A percentile compares a stretch with the other conserved stretches of the same genome.
These are phyloP conservation scores for Crotalaria pallida DNA, from an alignment of 306 rosid genomes.

Conservation along the genomic window DNA sequence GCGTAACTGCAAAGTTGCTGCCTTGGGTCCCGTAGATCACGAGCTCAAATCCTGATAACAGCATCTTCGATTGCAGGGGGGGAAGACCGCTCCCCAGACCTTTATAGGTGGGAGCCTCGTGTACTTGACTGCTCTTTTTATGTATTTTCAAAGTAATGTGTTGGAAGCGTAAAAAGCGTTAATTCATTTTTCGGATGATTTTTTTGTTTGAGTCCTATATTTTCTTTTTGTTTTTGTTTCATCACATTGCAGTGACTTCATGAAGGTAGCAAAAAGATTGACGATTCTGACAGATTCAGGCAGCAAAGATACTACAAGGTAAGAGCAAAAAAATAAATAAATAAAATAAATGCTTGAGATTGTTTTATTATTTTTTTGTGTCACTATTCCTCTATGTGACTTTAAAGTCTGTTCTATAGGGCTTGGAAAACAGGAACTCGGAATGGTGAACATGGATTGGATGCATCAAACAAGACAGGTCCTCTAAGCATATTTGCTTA, in stretches of 20 bases:
- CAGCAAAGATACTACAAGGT: conserved; percentile 55
- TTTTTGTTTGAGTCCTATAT: background rate
- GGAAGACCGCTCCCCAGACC: too few species aligned
- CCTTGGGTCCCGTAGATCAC: too few species aligned
- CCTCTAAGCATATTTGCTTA: conserved; percentile 75
- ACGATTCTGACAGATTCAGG: conserved; percentile 58
- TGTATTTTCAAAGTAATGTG: too few species aligned
- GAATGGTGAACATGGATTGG: conserved; percentile 58
- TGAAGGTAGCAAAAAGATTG: conserved; percentile 72
- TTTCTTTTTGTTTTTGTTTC: background rate
- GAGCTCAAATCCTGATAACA: too few species aligned
- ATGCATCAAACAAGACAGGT: conserved; percentile 73
- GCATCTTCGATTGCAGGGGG: too few species aligned
- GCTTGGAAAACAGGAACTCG: conserved; percentile 54
- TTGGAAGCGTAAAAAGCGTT: too few species aligned
- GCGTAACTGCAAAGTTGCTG: too few species aligned
- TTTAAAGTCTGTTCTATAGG: conserved; percentile 35
- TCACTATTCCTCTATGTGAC: background rate
- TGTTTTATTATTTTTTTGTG: background rate
- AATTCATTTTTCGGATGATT: background rate
- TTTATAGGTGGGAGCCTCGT: too few species aligned
- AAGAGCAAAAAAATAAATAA: background rate
- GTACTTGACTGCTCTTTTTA: too few species aligned
- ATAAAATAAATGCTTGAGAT: background rate
- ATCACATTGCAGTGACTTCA: conserved; percentile 63